Base-by-base conservation (phyloP, 2,329 filamentous ascomycete genomes). In the Mollisiaceae sp. region DNA sequence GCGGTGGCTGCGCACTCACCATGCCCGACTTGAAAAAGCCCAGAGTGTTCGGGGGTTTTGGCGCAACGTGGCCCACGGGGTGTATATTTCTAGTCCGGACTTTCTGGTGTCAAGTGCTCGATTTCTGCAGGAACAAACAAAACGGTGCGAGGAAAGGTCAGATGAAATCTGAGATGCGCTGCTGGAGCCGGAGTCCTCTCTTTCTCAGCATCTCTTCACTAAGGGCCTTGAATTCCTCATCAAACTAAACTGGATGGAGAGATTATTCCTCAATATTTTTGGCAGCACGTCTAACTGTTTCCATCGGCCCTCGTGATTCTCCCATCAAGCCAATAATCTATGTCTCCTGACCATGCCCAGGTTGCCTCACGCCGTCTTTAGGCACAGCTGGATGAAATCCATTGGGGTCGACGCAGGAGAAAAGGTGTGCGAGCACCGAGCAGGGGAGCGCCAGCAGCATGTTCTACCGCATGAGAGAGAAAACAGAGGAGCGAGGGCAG, bases 291-390 rank as follows among this genome's bases (percentile, higher is more conserved):
- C 43, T 20, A 55, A 20, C 68, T 56, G 24, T 43, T 60, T 67
- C 27, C 35, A 61, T 60, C 6, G n/a, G 59, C 45, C 68, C 70
- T 71, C 70, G 70, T 71, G 70, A 71, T 71, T 67, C 32, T 67
- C 58, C 45, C 36, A 62, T 58, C 67, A 50, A 65, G 63, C 69
- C 69, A 71, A 71, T 71, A 62, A 65, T 63, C 64, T 43, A 58
- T 63, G 67, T 71, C 69, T 69, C 69, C 63, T 65, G 69, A 63
- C 67, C 65, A 62, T 62, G 52, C 59, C 59, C 57, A 61, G 43
- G 58, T 47, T 62, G 20, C 39, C 54, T 38, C 27, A 20, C 47
- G 20, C 38, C 36, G 55, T 65, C 61, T 60, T 66, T 69, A 67
- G 67, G 66, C 69, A 69, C 57, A 27, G 60, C 52, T 67, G 65